Base-by-base conservation (phyloP, 176 grass and related monocot genomes). In the Carex littledalei region DNA sequence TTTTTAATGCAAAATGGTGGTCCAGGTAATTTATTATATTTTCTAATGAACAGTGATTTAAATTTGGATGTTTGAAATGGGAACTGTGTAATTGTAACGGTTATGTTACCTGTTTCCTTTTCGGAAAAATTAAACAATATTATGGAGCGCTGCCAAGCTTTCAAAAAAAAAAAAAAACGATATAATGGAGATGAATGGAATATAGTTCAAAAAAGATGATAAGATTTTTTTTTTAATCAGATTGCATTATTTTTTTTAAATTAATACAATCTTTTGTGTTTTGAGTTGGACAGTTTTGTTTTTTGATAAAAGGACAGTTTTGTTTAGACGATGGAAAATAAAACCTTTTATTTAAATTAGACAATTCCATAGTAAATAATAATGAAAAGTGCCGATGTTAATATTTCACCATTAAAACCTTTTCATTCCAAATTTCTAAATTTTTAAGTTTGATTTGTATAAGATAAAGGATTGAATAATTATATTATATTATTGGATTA, bases 31-130 rank as follows among this genome's bases (percentile, higher is more conserved):
- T 66, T 45, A 18, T 79, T 78, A 15, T 63, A 13, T 53, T 85
- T 61, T 85, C 16, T 82, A 65, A 49, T 65, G 35, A 65, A 49
- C 58, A 17, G 11, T n/a, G 15, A 80, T 86, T 81, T 86, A 72
- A 86, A 86, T 71, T 86, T 86, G 74, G 59, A 54, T 20, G 61
- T 86, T 86, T 86, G 85, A 86, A 86, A 80, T 80, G 60, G 2
- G 20, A 63, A 47, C 79, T 65, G 79, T 7, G 5, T n/a, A 26
- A 69, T 55, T 8, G 81, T 83, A 83, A 69, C 81, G 81, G 81
- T 83, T 53, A 66, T 83, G 22, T 49, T 53, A 49, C 12, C 39
- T 35, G 65, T 22, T 72, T 47, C 12, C 1, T 72, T 77, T 77
- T 55, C 29, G 11, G 4, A 8, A 32, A 17, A 57, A 78, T 55